Evolutionary conservation across 2,329 filamentous ascomycete species (phyloP).

Genomic region (Fusarium clavum): DNA sequence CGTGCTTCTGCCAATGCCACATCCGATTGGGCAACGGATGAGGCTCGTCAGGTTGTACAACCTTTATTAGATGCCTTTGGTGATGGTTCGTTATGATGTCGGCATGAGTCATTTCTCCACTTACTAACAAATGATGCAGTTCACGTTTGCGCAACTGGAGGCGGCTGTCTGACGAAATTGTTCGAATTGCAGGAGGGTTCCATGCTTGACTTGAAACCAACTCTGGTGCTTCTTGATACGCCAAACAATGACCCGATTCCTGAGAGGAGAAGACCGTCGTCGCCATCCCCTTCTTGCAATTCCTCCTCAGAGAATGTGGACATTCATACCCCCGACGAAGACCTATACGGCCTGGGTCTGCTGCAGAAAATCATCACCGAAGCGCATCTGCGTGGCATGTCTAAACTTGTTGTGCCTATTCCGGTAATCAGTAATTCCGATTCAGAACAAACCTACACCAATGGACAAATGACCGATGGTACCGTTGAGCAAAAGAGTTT

Average conservation of each 20-base stretch:
- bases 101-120: conserved; percentile 6
- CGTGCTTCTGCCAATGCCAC: conserved; percentile 39
- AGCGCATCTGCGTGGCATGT: conserved; percentile 65
- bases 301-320: conserved; percentile 51
- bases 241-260: conserved; percentile 62
- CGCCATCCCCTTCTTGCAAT: conserved; percentile 59
- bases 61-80: conserved; percentile 66
- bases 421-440: conserved; percentile 61
- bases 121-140: conserved; percentile 55
- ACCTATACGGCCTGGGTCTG: conserved; percentile 66
- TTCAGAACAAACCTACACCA: conserved; percentile 41
- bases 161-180: conserved; percentile 64
- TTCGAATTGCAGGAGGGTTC: conserved; percentile 65
- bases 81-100: conserved; percentile 56
- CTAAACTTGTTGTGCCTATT: conserved; percentile 68
- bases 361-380: conserved; percentile 69
- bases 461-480: conserved; percentile 53
- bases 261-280: conserved; percentile 52
- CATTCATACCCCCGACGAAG: conserved; percentile 59
- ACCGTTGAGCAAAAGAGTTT: conserved; percentile 52
- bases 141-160: conserved; percentile 65
- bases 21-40: conserved; percentile 53
- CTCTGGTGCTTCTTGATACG: conserved; percentile 68
- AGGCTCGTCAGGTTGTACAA: conserved; percentile 60
- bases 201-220: conserved; percentile 65